phyloP scores from a whole-genome alignment of 805 yeast species.

The Cyberlindnera saturnus region DNA sequence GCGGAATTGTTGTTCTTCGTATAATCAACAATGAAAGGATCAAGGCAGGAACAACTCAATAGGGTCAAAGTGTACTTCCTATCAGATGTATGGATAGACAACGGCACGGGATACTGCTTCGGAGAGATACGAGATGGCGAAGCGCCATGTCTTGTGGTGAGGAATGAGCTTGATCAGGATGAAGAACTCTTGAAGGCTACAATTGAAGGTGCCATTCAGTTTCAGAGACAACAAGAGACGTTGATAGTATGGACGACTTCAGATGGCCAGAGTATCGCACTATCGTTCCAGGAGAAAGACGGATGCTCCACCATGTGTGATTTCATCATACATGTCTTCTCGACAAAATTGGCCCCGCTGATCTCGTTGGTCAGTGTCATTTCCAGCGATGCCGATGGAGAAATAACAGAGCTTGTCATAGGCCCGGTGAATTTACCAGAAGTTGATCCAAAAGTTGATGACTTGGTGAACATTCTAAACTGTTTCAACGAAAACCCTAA shows the following conservation, averaged over 20 bases:
- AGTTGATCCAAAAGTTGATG: conserved; percentile 39
- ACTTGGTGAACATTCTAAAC: conserved; percentile 49
- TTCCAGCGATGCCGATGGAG: conserved; percentile 40
- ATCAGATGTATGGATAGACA: conserved; percentile 82
- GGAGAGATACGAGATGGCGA: conserved; percentile 46
- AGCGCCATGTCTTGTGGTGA: conserved; percentile 61
- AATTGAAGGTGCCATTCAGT: conserved; percentile 72
- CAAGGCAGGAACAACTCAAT: conserved; percentile 39
- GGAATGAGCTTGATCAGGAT: conserved; percentile 57
- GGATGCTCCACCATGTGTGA: conserved; percentile 85
- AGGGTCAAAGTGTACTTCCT: conserved; percentile 89
- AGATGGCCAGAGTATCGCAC: conserved; percentile 69
- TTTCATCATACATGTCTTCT: conserved; percentile 66
- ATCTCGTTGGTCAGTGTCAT: conserved; percentile 71
- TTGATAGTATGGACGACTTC: conserved; percentile 89
- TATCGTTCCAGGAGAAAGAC: conserved; percentile 85
- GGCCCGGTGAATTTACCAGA: conserved; percentile 75
- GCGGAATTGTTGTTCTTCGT: too few relatives aligned
- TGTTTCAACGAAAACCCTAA: conserved; percentile 47
- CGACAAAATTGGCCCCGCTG: conserved; percentile 45
- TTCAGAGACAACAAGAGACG: conserved; percentile 92
- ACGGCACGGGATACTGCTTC: conserved; percentile 86
- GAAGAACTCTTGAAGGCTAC: conserved; percentile 57
- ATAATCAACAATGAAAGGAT: background rate
- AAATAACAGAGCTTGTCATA: conserved; percentile 68